Percentiles rank a stretch among this genome's conserved stretches.
Conservation (phyloP, 352 stramenopile genomes). For the Phytopythium boreale region DNA sequence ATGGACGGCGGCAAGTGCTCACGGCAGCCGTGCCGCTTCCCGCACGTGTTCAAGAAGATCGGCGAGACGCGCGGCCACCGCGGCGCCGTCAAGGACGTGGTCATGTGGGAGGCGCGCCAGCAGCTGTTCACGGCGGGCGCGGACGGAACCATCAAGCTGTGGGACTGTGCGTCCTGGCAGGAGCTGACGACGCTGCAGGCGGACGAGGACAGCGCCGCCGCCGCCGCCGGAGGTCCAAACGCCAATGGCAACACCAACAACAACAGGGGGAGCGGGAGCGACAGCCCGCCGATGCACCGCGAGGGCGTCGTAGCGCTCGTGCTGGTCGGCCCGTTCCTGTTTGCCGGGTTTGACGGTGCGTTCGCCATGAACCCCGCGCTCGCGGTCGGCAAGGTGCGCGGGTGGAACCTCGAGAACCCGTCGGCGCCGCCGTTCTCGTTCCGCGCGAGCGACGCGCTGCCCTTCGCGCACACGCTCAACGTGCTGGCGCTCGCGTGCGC, state of each 20-base stretch:
- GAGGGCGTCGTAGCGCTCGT: constrained; percentile 72
- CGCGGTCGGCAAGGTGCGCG: constrained; percentile 68
- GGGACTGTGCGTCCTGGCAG: constrained; percentile 79
- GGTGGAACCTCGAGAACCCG: constrained; percentile 82
- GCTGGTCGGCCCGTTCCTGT: constrained; percentile 73
- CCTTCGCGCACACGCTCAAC: constrained; percentile 73
- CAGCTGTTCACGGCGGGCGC: constrained; percentile 74
- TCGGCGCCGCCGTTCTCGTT: constrained; percentile 66
- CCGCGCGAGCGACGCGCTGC: constrained; percentile 50
- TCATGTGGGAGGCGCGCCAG: constrained; percentile 66
- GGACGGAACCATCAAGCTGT: constrained; percentile 78
- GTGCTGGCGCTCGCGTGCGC: constrained; percentile 69
- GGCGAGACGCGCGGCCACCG: constrained; percentile 73
- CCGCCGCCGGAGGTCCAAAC: constrained; percentile 11
- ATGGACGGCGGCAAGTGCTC: constrained; percentile 68
- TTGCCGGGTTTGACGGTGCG: constrained; percentile 72
- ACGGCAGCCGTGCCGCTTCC: constrained; percentile 65
- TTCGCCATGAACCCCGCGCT: constrained; percentile 58
- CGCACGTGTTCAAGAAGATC: constrained; percentile 84
- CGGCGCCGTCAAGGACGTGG: constrained; percentile 72
- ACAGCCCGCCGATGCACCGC: constrained; percentile 8
- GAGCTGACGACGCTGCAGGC: constrained; percentile 77
- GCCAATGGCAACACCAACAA: constrained; percentile 12
- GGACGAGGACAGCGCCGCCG: constrained; percentile 21
- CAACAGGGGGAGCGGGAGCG: neutral